Base-by-base conservation (phyloP, 2,329 filamentous ascomycete genomes). In the Aspergillus uvarum region DNA sequence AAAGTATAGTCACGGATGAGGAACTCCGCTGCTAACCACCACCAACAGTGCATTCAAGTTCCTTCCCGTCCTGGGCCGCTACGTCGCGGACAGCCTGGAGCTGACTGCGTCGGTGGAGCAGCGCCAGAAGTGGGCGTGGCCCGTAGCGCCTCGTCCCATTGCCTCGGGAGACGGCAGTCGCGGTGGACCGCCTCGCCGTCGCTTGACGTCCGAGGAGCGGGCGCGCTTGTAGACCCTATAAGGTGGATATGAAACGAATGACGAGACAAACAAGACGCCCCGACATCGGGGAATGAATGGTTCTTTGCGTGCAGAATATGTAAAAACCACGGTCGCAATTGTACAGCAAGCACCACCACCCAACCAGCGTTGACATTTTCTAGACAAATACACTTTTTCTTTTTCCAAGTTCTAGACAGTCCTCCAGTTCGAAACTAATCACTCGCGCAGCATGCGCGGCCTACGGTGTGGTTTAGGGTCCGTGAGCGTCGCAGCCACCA, bases 61-160 rank as follows among this genome's bases (percentile, higher is more conserved):
- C 70, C 71, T 89, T 54, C 87, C 87, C 0, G 82, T 89, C 5
- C 75, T 89, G 10, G 87, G 87, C 8, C 82, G 85, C 29, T 84
- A 83, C 70, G 79, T 88, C n/a, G 38, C 38, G 3, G 38, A 44
- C 16, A 19, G 38, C 38, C 38, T 44, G 52, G n/a, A 44, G 38
- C 16, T 16, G 16, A 44, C 38, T 44, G 38, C 38, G 38, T 44
- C 38, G 38, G 38, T 16, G 14, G 38, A 44, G 38, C 38, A 44
- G 38, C 38, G 38, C 38, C 21, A 47, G 35, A 29, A 54, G 26
- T n/a, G 52, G 38, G 38, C 38, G 38, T 44, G 38, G 38, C 38
- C 38, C 4, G 38, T 44, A 16, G 38, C 38, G 38, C 38, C 38
- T 6, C 38, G 8, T 5, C 38, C 38, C 38, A 44, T 44, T 6